These are phyloP conservation scores for Gastrolobium bilobum DNA, from an alignment of 306 rosid species.

Conservation along the genomic window DNA sequence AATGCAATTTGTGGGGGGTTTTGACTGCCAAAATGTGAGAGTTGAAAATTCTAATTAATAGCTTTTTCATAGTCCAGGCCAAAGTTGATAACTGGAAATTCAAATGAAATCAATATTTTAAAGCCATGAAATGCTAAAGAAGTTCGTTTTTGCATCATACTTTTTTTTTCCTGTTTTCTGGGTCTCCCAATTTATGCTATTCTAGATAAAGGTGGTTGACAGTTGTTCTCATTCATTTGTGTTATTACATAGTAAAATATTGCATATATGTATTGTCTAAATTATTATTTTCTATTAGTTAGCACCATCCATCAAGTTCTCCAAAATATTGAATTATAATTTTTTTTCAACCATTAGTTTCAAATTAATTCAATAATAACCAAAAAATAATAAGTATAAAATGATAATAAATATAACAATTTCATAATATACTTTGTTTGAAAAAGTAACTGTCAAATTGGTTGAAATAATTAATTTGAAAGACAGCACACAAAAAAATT, in stretches of 20 bases:
- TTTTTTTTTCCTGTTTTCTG: slow-evolving; percentile 7
- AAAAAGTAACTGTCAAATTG: neutral
- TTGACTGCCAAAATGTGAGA: no score
- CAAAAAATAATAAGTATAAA: neutral
- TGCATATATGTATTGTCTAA: neutral
- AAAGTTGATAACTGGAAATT: slow-evolving; percentile 2
- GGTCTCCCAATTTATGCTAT: slow-evolving; percentile 17
- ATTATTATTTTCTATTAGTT: slow-evolving; percentile 11
- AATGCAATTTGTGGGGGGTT: no score
- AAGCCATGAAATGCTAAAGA: neutral
- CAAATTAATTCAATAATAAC: slow-evolving; percentile 26
- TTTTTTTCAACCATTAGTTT: neutral
- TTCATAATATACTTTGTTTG: neutral
- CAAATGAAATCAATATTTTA: slow-evolving; percentile 42
- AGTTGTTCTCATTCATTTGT: no score
- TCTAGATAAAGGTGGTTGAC: neutral
- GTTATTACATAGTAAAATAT: slow-evolving; percentile 26
- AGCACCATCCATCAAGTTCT: slow-evolving; percentile 23
- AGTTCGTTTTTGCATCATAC: slow-evolving; percentile 3
- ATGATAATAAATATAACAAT: slow-evolving; percentile 11
- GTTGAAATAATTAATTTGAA: slow-evolving; percentile 18
- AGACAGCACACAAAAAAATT: neutral
- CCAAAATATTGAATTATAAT: slow-evolving; percentile 17
- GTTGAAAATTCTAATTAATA: no score
- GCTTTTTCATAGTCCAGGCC: neutral